Evolutionary conservation across 2,329 filamentous ascomycete species (phyloP).

Genomic region (Diaporthe vaccinii): DNA sequence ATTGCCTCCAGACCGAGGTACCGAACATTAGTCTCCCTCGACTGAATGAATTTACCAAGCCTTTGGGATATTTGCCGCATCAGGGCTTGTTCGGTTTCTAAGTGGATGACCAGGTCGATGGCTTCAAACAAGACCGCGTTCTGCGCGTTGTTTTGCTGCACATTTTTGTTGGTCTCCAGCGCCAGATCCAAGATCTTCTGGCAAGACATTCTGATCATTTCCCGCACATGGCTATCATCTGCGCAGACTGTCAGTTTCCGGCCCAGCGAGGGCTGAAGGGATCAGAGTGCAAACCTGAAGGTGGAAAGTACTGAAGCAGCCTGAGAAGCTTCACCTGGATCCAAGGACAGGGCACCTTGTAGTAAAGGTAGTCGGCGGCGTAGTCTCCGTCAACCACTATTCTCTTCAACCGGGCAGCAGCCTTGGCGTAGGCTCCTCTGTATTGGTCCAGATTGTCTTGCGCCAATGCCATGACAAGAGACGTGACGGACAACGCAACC

Average conservation of each 20-base stretch:
- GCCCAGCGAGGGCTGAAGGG: neutral
- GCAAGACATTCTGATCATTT: constrained; percentile 91
- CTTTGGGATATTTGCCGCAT: constrained; percentile 97
- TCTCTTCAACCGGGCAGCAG: constrained; percentile 88
- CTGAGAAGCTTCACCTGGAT: constrained; percentile 95
- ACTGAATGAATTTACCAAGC: constrained; percentile 95
- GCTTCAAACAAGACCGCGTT: constrained; percentile 98
- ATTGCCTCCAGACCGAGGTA: constrained; percentile 97
- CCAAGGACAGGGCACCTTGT: constrained; percentile 99
- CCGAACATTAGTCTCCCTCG: constrained; percentile 95
- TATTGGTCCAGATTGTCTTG: constrained; percentile 97
- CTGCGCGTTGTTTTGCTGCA: constrained; percentile 99
- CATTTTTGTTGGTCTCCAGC: constrained; percentile 95
- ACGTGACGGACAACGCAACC: constrained; percentile 94
- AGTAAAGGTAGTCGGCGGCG: constrained; percentile 93
- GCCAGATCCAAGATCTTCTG: constrained; percentile 92
- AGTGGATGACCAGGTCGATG: constrained; percentile 97
- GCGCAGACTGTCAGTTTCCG: constrained; percentile 44
- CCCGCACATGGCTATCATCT: constrained; percentile 94
- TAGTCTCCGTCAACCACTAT: constrained; percentile 93
- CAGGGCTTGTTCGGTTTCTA: constrained; percentile 92
- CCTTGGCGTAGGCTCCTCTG: constrained; percentile 94
- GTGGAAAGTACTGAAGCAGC: constrained; percentile 94
- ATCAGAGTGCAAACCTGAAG: constrained; percentile 70
- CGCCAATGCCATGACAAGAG: constrained; percentile 91